Evolutionary conservation across 164 flowering plant genomes (phyloP), one percentile per base, ranked within the genome.

Genomic region (Litsea cubeba): DNA sequence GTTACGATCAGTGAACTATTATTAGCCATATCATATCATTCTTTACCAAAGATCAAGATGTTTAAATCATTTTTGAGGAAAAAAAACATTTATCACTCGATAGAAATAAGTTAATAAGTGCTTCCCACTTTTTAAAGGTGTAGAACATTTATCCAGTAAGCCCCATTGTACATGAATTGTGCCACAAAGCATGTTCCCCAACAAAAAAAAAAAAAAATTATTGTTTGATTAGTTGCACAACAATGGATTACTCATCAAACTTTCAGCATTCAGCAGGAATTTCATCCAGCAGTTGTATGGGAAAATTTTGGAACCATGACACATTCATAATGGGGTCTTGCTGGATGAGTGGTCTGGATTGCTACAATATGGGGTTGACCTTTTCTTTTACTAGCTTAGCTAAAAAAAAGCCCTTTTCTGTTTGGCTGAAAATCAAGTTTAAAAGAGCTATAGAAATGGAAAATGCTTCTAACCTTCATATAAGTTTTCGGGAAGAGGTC

Each of bases 401-500:
- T 14, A 54, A 54, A 54, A 15, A 15, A 54, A 18, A 14, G 12
- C 60, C 60, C 18, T 15, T 54, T 54, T 54, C n/a, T 54, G 60
- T 54, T 14, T 54, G 60, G n/a, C 60, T 20, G n/a, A 54, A 20
- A 15, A 54, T 17, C 20, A 54, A 54, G 18, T 4, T 54, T 20
- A 15, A 54, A n/a, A 54, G n/a, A 14, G n/a, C 60, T 54, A 54
- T 18, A 18, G 49, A 14, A 66, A 18, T 2, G 70, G 28, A 64
- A 64, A 22, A 24, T 1, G 6, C 74, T 72, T 54, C 60, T 54
- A 68, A 95, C 99, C 97, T 95, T 95, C 28, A 92, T 93, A 71
- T 91, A 92, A 5, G 91, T 88, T 78, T 86, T 93, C 0, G 97
- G 99, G 83, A 93, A 95, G 68, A 85, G 74, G 40, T 87, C 91